Evolutionary conservation across 805 yeast species (phyloP), one percentile per base, ranked within the genome.

Genomic region (Clavispora phyllophila): DNA sequence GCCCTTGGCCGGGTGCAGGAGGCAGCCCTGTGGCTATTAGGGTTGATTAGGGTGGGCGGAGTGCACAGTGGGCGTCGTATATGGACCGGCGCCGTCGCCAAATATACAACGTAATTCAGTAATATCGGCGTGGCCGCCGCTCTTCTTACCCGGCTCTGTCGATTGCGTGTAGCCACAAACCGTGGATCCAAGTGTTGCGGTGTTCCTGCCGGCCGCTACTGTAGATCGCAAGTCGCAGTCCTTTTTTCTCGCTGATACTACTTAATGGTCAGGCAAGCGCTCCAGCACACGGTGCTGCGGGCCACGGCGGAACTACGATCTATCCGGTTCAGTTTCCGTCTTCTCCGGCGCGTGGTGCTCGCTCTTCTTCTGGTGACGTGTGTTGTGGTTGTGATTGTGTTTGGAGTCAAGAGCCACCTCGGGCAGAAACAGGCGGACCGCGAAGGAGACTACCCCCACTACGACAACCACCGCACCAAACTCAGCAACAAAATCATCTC

Each of bases 401-500:
- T 32, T 2, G 27, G 36, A 5, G 36, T 50, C 19, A 26, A 23
- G 9, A 17, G 36, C 19, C 10, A 32, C 17, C 37, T 34, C 15
- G 9, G 27, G 9, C 25, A 17, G 3, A 29, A 19, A 8, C 41
- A 28, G 14, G 37, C 22, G 3, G 41, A 36, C 10, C 26, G 17
- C 18, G 39, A 23, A 19, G 23, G 33, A 10, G 48, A 48, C 19
- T 32, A 29, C 22, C 54, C 50, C 10, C 45, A 53, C 33, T 48
- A 38, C 32, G 27, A 41, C 14, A 31, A 39, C 24, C 44, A 39
- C 4, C 40, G 40, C 6, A 40, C 45, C 31, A 40, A 32, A 19
- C 36, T 58, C 43, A 36, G 49, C 26, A 47, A 45, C 23, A 48
- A 50, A 28, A 41, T 36, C 37, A 39, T 58, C 28, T 29, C 50